phyloP scores from a whole-genome alignment of 805 yeast species.

The Starmerella scarabaei region DNA sequence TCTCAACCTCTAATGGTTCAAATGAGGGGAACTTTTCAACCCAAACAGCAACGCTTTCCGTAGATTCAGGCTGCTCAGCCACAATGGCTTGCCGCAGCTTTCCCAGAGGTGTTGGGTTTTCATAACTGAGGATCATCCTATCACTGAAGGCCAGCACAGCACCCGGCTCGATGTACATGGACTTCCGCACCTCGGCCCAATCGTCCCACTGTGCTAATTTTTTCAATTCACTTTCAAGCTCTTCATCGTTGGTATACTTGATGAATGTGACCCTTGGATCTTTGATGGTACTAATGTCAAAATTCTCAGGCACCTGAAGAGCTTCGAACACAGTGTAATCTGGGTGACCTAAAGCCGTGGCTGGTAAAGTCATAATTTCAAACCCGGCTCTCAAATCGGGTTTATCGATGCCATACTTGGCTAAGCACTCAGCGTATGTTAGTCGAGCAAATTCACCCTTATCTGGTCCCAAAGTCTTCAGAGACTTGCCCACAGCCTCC shows the following conservation, averaged over 20 bases:
- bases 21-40: constrained; percentile 87
- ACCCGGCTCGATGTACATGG: constrained; percentile 15
- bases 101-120: constrained; percentile 93
- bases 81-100: constrained; percentile 54
- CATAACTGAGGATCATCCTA: constrained; percentile 58
- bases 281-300: not conserved
- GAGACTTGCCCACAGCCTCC: constrained; percentile 32
- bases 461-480: constrained; percentile 21
- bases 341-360: constrained; percentile 21
- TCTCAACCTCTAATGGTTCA: constrained; percentile 39
- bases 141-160: constrained; percentile 47
- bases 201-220: constrained; percentile 6
- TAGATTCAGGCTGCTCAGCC: constrained; percentile 33
- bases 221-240: constrained; percentile 4
- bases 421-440: constrained; percentile 55
- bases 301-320: constrained; percentile 11
- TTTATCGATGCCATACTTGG: constrained; percentile 77
- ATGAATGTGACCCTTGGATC: constrained; percentile 3
- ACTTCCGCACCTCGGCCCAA: constrained; percentile 8
- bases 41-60: constrained; percentile 40
- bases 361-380: constrained; percentile 37
- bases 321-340: constrained; percentile 62
- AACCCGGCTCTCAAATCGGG: constrained; percentile 65
- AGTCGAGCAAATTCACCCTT: constrained; percentile 26
- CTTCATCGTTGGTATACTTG: constrained; percentile 2